Evolutionary conservation across 768 basidiomycete species (phyloP), one percentile per base, ranked within the genome.

Genomic region (Tremella mesenterica): DNA sequence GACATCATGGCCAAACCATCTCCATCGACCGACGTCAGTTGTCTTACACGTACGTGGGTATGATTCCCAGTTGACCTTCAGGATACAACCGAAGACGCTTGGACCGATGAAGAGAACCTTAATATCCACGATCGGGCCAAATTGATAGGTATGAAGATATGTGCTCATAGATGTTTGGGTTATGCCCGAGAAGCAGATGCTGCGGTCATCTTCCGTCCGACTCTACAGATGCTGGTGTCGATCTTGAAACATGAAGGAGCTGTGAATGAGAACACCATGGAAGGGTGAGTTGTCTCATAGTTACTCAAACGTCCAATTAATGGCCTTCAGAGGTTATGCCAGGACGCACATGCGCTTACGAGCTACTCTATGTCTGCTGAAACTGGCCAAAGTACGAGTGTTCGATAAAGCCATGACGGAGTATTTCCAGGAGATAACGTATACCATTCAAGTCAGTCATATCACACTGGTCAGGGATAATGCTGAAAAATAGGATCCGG

Each of bases 301-400:
- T 28, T 14, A 31, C 16, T 23, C 12, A 26, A 31, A 31, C 47
- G 27, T 7, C 13, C 21, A 44, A 67, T n/a, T 45, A 60, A 43
- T 51, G 48, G 16, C 31, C 79, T 2, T 78, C 78, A 72, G 72
- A 36, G 62, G 60, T 1, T 48, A 57, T 23, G 80, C 82, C 30
- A 82, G 82, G 67, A 81, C 86, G 3, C 83, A 89, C 16, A 77
- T 97, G 74, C 81, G 93, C 27, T 75, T 96, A 7, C 84, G 87
- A 65, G 88, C 91, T 4, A 85, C 85, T 0, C 74, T 84, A 3
- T 88, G 85, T 3, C 68, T 97, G 44, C 75, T 95, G 26, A 88
- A 90, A 67, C 76, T 99, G 10, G 76, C 85, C 4, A 52, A 57
- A 1, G 64, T 65, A 74, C 79, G 30, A 65, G 61, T 2, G 5